Percentiles rank a stretch among this genome's conserved stretches.
Evolutionary conservation across 495 filamentous ascomycete genomes (phyloP).

Genomic region (Podospora fimiseda): DNA sequence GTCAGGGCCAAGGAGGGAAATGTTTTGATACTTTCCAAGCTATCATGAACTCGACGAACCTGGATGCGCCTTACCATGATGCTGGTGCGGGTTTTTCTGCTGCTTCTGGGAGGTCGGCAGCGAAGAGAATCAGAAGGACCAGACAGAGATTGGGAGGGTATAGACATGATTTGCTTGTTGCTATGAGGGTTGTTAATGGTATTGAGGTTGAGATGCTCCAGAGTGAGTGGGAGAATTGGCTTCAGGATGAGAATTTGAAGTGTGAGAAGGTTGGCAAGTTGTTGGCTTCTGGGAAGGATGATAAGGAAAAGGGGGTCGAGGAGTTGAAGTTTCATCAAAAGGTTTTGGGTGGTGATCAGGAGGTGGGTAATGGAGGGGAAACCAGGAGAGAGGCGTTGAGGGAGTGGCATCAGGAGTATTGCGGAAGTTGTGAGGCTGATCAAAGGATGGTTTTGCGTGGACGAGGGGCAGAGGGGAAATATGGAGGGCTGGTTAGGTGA

Average conservation of each 20-base stretch:
- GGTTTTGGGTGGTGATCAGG: slow-evolving; percentile 9
- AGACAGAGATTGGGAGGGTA: slow-evolving; percentile 75
- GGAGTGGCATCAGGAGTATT: slow-evolving; percentile 66
- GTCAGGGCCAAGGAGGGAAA: slow-evolving; percentile 4
- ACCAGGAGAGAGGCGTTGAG: slow-evolving; percentile 45
- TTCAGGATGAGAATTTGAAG: slow-evolving; percentile 60
- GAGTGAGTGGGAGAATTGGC: slow-evolving; percentile 88
- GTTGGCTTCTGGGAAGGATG: slow-evolving; percentile 26
- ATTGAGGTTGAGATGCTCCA: slow-evolving; percentile 78
- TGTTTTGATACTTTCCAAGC: slow-evolving; percentile 50
- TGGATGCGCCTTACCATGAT: slow-evolving; percentile 44
- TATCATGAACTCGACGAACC: slow-evolving; percentile 46
- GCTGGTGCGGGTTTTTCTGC: slow-evolving; percentile 37
- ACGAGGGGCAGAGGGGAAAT: neutral
- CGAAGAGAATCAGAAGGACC: slow-evolving; percentile 63
- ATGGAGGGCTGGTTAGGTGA: neutral
- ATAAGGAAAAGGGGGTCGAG: slow-evolving; percentile 22
- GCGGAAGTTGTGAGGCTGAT: slow-evolving; percentile 64
- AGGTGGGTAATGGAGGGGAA: slow-evolving; percentile 3
- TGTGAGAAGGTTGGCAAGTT: slow-evolving; percentile 58
- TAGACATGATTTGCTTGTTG: slow-evolving; percentile 87
- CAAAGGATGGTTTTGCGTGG: slow-evolving; percentile 24
- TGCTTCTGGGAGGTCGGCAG: slow-evolving; percentile 51
- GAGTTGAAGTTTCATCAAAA: slow-evolving; percentile 22
- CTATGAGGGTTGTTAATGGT: slow-evolving; percentile 80